A percentile compares a stretch with the other conserved stretches of the same genome.
Conservation (phyloP, 192 early-diverging fungal genomes). For the Coemansia sp. region DNA sequence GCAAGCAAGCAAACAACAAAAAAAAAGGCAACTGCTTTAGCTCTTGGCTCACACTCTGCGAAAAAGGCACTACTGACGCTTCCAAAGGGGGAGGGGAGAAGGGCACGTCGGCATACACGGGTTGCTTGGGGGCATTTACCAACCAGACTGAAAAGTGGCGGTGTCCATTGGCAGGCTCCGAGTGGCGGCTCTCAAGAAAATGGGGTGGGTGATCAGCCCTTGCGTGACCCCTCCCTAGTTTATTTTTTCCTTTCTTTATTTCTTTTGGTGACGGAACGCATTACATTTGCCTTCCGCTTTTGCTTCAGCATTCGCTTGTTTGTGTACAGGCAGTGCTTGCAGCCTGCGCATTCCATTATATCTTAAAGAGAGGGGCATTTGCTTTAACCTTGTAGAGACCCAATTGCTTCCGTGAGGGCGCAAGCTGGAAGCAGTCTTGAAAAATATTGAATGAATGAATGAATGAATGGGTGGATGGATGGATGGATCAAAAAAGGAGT, state of each 20-base stretch:
- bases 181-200: constrained; percentile 32
- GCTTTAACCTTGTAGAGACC: constrained; percentile 1
- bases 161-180: constrained; percentile 47
- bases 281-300: not conserved
- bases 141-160: constrained; percentile 33
- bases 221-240: not conserved
- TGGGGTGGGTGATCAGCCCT: constrained; percentile 9
- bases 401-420: not conserved
- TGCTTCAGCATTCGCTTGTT: not conserved
- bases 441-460: no score
- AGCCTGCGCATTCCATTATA: no score
- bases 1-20: constrained; percentile 11
- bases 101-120: constrained; percentile 13
- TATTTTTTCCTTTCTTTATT: not conserved
- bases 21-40: not conserved
- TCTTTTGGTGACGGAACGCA: not conserved
- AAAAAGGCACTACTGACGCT: not conserved
- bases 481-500: no score
- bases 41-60: not conserved
- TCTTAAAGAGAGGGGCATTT: not conserved
- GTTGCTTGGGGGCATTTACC: constrained; percentile 15
- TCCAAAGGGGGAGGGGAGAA: constrained; percentile 16
- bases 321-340: not conserved
- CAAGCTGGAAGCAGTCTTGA: not conserved
- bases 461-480: no score